Conservation (phyloP, 208 protist genomes). For the Acanthamoeba quina region DNA sequence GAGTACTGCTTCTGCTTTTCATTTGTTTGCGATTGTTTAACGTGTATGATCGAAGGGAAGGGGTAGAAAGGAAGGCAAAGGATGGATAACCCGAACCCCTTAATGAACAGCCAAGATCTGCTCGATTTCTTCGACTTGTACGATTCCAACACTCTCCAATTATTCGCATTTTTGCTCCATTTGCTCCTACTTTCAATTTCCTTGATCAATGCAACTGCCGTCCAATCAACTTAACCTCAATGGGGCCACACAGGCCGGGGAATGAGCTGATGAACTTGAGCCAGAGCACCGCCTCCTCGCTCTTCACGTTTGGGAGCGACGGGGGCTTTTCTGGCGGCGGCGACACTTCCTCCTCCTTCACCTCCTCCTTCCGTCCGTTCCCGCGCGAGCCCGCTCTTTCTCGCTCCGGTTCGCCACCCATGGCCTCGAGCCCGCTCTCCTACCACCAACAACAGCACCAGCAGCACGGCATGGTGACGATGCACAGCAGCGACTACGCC, state of each 20-base stretch:
- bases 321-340: neutral
- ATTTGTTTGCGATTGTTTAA: no score
- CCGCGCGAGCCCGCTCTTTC: conserved; percentile 29
- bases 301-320: no score
- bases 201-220: neutral
- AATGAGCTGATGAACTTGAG: conserved; percentile 17
- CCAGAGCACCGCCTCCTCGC: conserved; percentile 12
- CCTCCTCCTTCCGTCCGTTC: conserved; percentile 33
- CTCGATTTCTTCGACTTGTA: conserved; percentile 56
- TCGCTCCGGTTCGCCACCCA: neutral
- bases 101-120: neutral
- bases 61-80: neutral
- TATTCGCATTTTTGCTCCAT: neutral
- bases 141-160: neutral
- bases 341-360: no score
- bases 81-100: neutral
- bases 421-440: neutral
- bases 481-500: conserved; percentile 58
- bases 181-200: no score
- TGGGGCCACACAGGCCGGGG: conserved; percentile 13
- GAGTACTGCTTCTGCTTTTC: no score
- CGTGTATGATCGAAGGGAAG: neutral
- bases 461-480: conserved; percentile 14
- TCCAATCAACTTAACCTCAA: neutral
- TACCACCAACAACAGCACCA: neutral